These are phyloP conservation scores for Lactarius tabidus DNA, from an alignment of 768 basidiomycete species.

Conservation along the genomic window DNA sequence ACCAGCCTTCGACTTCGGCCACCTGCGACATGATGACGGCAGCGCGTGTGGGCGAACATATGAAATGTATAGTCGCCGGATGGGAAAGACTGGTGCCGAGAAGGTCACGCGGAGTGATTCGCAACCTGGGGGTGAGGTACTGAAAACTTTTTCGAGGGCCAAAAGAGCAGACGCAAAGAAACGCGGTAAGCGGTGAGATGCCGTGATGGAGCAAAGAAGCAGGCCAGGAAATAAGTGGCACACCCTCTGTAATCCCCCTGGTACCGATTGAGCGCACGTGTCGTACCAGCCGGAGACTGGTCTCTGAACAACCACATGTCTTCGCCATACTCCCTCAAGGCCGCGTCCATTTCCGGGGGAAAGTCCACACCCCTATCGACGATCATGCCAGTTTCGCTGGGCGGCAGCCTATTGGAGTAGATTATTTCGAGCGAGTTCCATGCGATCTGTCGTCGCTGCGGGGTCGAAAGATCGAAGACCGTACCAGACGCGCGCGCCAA, in stretches of 20 bases:
- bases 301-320: slow-evolving; percentile 79
- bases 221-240: slow-evolving; percentile 12
- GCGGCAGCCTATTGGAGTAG: slow-evolving; percentile 51
- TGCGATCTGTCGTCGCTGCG: neutral
- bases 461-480: neutral
- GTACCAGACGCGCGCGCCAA: slow-evolving; percentile 82
- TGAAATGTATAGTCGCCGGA: slow-evolving; percentile 67
- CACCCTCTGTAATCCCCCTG: slow-evolving; percentile 69
- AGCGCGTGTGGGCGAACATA: slow-evolving; percentile 78
- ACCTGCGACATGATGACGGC: slow-evolving; percentile 63
- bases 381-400: slow-evolving; percentile 71
- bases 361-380: slow-evolving; percentile 81
- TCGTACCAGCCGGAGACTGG: slow-evolving; percentile 52
- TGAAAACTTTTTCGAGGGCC: slow-evolving; percentile 61
- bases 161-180: neutral
- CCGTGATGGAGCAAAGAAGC: slow-evolving; percentile 15
- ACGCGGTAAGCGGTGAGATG: slow-evolving; percentile 5
- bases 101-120: slow-evolving; percentile 69
- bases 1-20: slow-evolving; percentile 49
- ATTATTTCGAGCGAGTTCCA: neutral
- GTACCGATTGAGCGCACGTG: slow-evolving; percentile 71
- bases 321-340: slow-evolving; percentile 57
- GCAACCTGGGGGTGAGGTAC: slow-evolving; percentile 69
- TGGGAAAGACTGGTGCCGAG: slow-evolving; percentile 46
- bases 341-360: slow-evolving; percentile 49